Evolutionary conservation across 768 basidiomycete species (phyloP).

Genomic region (Rossbeevera mucosa): DNA sequence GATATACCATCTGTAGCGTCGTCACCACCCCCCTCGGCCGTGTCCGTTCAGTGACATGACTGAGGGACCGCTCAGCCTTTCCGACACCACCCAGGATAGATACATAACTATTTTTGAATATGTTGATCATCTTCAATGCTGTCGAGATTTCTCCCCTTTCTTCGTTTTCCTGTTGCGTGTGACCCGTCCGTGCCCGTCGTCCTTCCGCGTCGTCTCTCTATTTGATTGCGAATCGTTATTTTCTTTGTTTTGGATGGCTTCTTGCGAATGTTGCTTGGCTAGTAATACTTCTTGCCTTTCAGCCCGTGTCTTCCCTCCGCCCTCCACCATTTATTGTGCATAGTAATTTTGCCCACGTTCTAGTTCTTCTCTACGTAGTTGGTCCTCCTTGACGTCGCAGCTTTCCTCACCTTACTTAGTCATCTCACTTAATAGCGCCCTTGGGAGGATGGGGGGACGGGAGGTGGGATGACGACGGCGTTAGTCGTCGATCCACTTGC

Average conservation of each 20-base stretch:
- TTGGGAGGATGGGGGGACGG: not conserved
- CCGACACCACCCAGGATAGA: conserved; percentile 20
- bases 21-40: conserved; percentile 30
- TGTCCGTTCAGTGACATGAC: conserved; percentile 23
- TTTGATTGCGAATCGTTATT: conserved; percentile 4
- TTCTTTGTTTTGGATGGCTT: conserved; percentile 14
- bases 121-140: conserved; percentile 32
- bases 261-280: conserved; percentile 22
- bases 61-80: conserved; percentile 1
- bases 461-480: conserved; percentile 4
- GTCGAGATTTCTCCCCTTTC: conserved; percentile 6
- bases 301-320: not conserved
- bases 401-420: conserved; percentile 22
- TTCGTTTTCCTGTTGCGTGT: conserved; percentile 10
- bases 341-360: conserved; percentile 12
- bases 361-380: not conserved
- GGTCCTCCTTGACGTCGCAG: conserved; percentile 11
- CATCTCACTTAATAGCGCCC: conserved; percentile 18
- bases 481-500: conserved; percentile 6
- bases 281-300: conserved; percentile 3
- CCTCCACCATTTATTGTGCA: conserved; percentile 21
- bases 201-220: conserved; percentile 7
- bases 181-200: conserved; percentile 8
- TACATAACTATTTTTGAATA: conserved; percentile 31
- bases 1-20: conserved; percentile 27